Base-by-base conservation (phyloP, 768 basidiomycete species). In the Termitomyces sp. region DNA sequence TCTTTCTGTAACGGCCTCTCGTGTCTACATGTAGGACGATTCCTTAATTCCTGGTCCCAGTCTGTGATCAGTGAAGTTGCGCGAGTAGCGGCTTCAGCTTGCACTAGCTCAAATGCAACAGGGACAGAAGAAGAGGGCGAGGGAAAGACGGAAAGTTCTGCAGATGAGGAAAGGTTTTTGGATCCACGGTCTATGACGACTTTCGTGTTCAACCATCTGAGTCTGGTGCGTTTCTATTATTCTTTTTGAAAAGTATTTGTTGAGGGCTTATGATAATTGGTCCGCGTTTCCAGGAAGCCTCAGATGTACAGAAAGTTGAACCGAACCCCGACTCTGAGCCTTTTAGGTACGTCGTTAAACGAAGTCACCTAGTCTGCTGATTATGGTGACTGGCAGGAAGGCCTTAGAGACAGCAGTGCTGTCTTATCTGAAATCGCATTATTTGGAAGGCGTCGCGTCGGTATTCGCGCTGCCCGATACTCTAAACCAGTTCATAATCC, bases 201-300 rank as follows among this genome's bases (percentile, higher is more conserved):
- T 44, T 98, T 94, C 71, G 72, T 72, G 12, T 93, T 97, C 66
- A 90, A 98, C 71, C 94, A 97, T 70, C 69, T 96, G 57, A 83
- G 80, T 45, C 73, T 95, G 68, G 94, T 93, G 67, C 61, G 86
- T 76, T 61, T 57, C 51, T 32, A 20, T 8, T 32, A n/a, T 35
- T 24, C 38, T 4, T 50, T 40, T 14, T 36, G 26, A 32, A 20
- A 24, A 30, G 6, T 38, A 42, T 16, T 6, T 12, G 53, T 32
- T 16, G 22, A 32, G 6, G 48, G 13, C 51, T 53, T 50, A 50
- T n/a, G 49, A 42, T 56, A 57, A 43, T 59, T 53, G 48, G 52
- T 53, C 30, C 54, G 33, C 56, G 48, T 61, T 36, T 60, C 26
- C 61, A 93, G 92, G 89, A 92, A 77, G 85, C 90, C 1, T 87